Conservation (phyloP, 352 stramenopile genomes). For the Pythium phragmitis region DNA sequence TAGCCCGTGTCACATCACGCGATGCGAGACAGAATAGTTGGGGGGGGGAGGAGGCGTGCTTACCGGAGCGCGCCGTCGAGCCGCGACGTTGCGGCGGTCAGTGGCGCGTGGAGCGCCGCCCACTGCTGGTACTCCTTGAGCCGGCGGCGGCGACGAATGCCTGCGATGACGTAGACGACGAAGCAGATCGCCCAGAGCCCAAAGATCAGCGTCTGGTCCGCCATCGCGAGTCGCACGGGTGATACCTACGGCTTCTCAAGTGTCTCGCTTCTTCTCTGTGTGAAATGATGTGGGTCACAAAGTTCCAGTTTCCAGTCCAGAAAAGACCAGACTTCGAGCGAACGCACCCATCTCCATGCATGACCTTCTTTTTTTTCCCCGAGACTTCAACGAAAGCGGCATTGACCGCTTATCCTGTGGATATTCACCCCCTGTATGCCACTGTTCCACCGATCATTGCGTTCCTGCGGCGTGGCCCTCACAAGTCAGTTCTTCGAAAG, state of each 20-base stretch:
- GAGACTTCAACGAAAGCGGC: no score
- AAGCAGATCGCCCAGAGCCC: constrained; percentile 13
- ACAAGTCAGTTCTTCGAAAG: neutral
- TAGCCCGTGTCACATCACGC: no score
- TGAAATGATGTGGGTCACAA: neutral
- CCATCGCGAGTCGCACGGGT: constrained; percentile 3
- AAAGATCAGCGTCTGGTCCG: constrained; percentile 9
- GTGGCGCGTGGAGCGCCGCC: constrained; percentile 11
- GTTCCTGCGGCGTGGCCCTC: no score
- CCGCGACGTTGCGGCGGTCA: constrained; percentile 6
- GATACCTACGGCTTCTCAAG: neutral
- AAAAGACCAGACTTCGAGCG: constrained; percentile 3
- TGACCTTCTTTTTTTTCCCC: neutral
- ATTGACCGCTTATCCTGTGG: neutral
- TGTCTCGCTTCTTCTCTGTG: neutral
- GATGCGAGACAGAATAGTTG: no score
- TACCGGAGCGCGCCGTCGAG: constrained; percentile 19
- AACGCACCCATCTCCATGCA: neutral
- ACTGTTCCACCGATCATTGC: no score
- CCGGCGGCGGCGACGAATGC: constrained; percentile 2
- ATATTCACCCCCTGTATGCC: neutral
- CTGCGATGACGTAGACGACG: constrained; percentile 7
- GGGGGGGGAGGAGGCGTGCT: neutral
- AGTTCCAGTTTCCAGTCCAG: constrained; percentile 13
- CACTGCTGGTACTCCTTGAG: constrained; percentile 13